Evolutionary conservation across 2,329 filamentous ascomycete species (phyloP).

Genomic region (Berkeleyomyces basicola): DNA sequence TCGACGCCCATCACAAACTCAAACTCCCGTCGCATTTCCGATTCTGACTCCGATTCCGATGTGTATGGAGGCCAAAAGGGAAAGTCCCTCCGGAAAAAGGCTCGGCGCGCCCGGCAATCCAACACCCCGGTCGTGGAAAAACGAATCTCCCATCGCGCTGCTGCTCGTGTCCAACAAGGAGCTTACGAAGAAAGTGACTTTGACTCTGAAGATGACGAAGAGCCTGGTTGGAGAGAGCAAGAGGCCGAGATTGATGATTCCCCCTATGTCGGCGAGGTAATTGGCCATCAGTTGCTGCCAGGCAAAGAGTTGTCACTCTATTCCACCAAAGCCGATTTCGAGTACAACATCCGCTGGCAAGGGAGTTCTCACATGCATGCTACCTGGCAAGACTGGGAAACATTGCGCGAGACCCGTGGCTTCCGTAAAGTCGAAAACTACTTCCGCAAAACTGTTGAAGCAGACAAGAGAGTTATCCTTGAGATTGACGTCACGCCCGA

Average conservation of each 20-base stretch:
- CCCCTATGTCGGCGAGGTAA: conserved; percentile 77
- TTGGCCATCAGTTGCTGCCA: conserved; percentile 69
- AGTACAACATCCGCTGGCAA: conserved; percentile 94
- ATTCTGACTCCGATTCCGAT: conserved; percentile 56
- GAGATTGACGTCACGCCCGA: conserved; percentile 66
- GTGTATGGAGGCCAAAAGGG: conserved; percentile 64
- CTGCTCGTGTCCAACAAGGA: conserved; percentile 50
- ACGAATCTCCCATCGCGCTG: conserved; percentile 77
- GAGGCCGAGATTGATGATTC: conserved; percentile 57
- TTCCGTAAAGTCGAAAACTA: conserved; percentile 90
- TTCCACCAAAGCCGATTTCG: conserved; percentile 55
- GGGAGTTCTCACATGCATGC: conserved; percentile 89
- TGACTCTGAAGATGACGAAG: conserved; percentile 40
- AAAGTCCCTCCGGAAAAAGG: conserved; percentile 56
- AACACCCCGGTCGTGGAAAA: conserved; percentile 60
- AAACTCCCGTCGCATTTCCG: conserved; percentile 32
- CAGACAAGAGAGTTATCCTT: conserved; percentile 61
- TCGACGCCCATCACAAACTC: conserved; percentile 29
- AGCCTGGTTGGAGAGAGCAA: conserved; percentile 46
- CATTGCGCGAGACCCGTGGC: conserved; percentile 61
- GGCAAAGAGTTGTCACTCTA: conserved; percentile 44
- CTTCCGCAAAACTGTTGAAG: conserved; percentile 64
- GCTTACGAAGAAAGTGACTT: conserved; percentile 51
- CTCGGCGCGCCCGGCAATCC: conserved; percentile 54
- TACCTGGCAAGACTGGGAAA: conserved; percentile 75